These are phyloP conservation scores for Annulohypoxylon maeteangense DNA, from an alignment of 495 filamentous ascomycete species.

Conservation along the genomic window DNA sequence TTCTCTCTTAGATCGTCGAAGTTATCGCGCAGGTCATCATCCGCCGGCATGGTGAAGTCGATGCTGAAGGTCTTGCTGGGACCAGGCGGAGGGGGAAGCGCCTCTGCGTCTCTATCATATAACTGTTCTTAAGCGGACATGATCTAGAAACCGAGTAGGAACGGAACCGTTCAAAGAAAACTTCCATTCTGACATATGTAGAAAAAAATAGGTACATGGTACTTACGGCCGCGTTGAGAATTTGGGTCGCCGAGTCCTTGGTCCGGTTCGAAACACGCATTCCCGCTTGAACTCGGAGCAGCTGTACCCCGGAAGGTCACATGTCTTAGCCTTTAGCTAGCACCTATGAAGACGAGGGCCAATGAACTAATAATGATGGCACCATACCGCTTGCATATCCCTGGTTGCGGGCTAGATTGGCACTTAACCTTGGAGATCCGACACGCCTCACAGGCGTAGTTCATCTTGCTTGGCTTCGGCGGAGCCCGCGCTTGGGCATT, in stretches of 20 bases:
- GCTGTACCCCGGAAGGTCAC: slow-evolving; percentile 39
- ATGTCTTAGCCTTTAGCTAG: slow-evolving; percentile 17
- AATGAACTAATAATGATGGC: slow-evolving; percentile 7
- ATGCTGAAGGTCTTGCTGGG: slow-evolving; percentile 63
- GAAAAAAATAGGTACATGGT: neutral
- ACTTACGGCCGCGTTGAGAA: slow-evolving; percentile 50
- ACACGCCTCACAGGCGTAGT: slow-evolving; percentile 61
- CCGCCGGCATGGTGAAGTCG: slow-evolving; percentile 56
- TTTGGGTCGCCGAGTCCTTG: slow-evolving; percentile 54
- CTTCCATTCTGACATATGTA: too few species aligned
- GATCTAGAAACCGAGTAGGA: neutral
- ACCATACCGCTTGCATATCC: slow-evolving; percentile 59
- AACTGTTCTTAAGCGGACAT: slow-evolving; percentile 16
- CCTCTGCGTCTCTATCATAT: slow-evolving; percentile 27
- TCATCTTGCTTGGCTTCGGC: slow-evolving; percentile 44
- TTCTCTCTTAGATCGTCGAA: slow-evolving; percentile 50
- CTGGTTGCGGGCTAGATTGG: slow-evolving; percentile 53
- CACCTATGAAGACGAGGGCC: neutral
- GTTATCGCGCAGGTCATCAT: slow-evolving; percentile 45
- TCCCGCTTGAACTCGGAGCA: slow-evolving; percentile 61
- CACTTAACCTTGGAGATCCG: slow-evolving; percentile 59
- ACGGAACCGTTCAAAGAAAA: neutral
- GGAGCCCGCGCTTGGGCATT: slow-evolving; percentile 20
- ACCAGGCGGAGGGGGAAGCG: slow-evolving; percentile 48
- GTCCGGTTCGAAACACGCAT: slow-evolving; percentile 60